These are phyloP conservation scores for Eremothecium gossypii DNA, from an alignment of 1,139 yeast genomes.

Conservation along the genomic window DNA sequence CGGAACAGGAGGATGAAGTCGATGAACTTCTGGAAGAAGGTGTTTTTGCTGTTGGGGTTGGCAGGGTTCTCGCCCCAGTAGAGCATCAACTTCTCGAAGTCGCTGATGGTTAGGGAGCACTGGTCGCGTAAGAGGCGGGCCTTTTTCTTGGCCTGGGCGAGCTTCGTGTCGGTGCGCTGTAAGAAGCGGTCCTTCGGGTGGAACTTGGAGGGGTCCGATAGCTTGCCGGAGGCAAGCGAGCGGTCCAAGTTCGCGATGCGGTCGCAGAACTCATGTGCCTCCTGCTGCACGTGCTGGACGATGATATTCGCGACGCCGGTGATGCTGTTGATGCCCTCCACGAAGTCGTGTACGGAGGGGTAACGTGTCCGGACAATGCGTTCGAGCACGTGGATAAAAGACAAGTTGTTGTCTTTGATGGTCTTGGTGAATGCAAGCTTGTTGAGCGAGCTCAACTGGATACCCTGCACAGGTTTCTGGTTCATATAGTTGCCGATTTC, in stretches of 20 bases:
- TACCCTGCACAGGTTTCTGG: constrained; percentile 81
- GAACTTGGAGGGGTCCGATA: constrained; percentile 55
- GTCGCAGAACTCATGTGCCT: constrained; percentile 54
- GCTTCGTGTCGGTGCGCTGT: constrained; percentile 42
- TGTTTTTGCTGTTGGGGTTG: constrained; percentile 51
- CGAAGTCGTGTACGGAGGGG: constrained; percentile 68
- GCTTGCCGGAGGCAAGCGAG: constrained; percentile 59
- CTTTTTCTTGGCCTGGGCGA: constrained; percentile 54
- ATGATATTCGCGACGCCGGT: constrained; percentile 58
- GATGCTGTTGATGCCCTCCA: constrained; percentile 64
- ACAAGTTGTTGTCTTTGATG: constrained; percentile 59
- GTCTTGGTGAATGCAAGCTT: constrained; percentile 82
- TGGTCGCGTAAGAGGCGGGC: constrained; percentile 48
- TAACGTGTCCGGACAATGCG: constrained; percentile 65
- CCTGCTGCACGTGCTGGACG: constrained; percentile 65
- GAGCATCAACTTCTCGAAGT: constrained; percentile 54
- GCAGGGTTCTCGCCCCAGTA: constrained; percentile 75
- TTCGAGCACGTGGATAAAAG: constrained; percentile 82
- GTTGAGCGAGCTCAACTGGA: constrained; percentile 72
- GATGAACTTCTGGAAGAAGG: constrained; percentile 66
- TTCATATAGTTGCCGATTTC: constrained; percentile 93
- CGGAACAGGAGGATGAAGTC: constrained; percentile 67
- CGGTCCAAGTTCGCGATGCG: constrained; percentile 45
- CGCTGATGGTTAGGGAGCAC: constrained; percentile 43
- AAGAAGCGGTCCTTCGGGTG: constrained; percentile 75